Evolutionary conservation across 2,329 filamentous ascomycete species (phyloP), one percentile per base, ranked within the genome.

Genomic region (Xylaria polymorpha): DNA sequence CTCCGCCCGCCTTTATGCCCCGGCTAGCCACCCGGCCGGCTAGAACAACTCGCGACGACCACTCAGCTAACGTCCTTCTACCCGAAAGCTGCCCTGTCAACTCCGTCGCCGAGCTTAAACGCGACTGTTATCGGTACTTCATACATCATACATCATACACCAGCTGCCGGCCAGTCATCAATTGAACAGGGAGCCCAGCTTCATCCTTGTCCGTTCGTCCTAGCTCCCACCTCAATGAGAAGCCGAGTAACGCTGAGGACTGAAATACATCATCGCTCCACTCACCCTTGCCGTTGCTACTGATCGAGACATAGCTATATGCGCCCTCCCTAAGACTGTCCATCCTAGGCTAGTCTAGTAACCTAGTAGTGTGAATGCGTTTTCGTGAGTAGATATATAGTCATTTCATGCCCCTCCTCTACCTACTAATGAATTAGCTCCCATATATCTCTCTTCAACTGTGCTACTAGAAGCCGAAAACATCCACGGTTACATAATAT

Each of bases 61-160:
- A 77, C 63, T 76, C 74, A 76, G 72, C 72, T 67, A 69, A 32
- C 67, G 67, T 73, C 76, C 76, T 74, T 77, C 76, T 74, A 77
- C 51, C 76, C 76, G 76, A 77, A 64, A 37, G 65, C 63, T 55
- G 53, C 56, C 62, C 57, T 63, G 61, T 58, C 61, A 60, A 61
- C 57, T 20, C 51, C 41, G 25, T 50, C 67, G 41, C 68, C 61
- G 58, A 72, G 62, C 61, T 64, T 66, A 58, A 65, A 58, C 56
- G 64, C 58, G 46, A 60, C 55, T 37, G 51, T 55, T 46, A 53
- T 44, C 25, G 39, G 50, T 53, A 43, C 48, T 48, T 53, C 44
- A 51, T 64, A 63, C 64, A 61, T 51, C 65, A 60, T 72, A 53
- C 61, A 58, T 58, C 60, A 59, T 67, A 51, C 25, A 56, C 32